Evolutionary conservation across 106 monocot genomes (phyloP).

Genomic region (Dioscorea dumetorum): DNA sequence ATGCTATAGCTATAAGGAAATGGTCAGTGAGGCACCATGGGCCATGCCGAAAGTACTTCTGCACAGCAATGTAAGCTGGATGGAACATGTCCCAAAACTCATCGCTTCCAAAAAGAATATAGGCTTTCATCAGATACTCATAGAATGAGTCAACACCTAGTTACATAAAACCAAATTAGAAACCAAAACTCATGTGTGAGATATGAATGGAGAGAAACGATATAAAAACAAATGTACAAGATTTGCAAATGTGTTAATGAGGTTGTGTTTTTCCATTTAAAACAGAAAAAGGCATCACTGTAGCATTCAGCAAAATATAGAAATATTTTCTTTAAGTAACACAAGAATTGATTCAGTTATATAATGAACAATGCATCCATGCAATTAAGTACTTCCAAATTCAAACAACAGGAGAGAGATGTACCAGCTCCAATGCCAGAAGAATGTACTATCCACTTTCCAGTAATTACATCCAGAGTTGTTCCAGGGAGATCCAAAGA

Average conservation of each 20-base stretch:
- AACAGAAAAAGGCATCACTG: no score
- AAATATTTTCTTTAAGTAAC: no score
- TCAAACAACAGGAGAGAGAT: slow-evolving; percentile 5
- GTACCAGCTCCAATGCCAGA: slow-evolving; percentile 94
- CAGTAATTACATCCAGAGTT: slow-evolving; percentile 76
- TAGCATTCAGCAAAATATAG: no score
- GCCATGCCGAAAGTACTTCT: slow-evolving; percentile 90
- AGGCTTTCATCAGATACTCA: slow-evolving; percentile 89
- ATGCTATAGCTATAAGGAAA: background rate
- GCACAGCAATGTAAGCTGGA: slow-evolving; percentile 81
- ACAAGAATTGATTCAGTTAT: no score
- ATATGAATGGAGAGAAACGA: no score
- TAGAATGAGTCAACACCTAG: slow-evolving; percentile 97
- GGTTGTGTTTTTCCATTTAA: no score
- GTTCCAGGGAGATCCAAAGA: slow-evolving; percentile 88
- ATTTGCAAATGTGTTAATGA: no score
- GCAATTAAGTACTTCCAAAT: no score
- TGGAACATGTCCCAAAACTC: slow-evolving; percentile 93
- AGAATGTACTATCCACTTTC: slow-evolving; percentile 87
- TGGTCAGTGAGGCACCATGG: slow-evolving; percentile 57
- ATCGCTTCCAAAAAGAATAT: slow-evolving; percentile 87
- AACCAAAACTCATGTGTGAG: background rate
- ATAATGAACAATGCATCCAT: no score
- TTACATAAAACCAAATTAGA: background rate
- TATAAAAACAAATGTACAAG: no score